Evolutionary conservation across 2,329 filamentous ascomycete genomes (phyloP).

Genomic region (Pseudofabraea citricarpa): DNA sequence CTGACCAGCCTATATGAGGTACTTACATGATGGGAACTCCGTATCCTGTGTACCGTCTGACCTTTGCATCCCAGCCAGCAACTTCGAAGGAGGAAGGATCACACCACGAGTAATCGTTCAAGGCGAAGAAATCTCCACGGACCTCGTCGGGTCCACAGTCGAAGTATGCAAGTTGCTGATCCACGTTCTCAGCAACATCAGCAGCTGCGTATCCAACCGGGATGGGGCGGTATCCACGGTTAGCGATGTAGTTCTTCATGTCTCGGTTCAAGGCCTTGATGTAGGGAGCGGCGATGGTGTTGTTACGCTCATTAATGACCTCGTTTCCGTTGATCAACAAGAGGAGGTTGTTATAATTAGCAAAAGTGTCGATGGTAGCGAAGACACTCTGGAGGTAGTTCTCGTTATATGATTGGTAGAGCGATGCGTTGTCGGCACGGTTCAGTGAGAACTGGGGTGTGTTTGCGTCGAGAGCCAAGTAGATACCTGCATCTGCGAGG

Average conservation of each 20-base stretch:
- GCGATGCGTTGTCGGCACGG: conserved; percentile 46
- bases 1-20: neutral
- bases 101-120: conserved; percentile 66
- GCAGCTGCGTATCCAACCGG: conserved; percentile 58
- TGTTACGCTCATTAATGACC: conserved; percentile 50
- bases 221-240: conserved; percentile 42
- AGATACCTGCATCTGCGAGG: conserved; percentile 66
- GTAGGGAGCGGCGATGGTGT: conserved; percentile 47
- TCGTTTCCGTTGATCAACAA: conserved; percentile 46
- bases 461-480: conserved; percentile 69
- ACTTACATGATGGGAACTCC: conserved; percentile 53
- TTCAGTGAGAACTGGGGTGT: conserved; percentile 68
- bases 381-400: conserved; percentile 68
- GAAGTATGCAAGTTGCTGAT: conserved; percentile 67
- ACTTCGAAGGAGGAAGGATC: conserved; percentile 51
- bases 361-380: conserved; percentile 64
- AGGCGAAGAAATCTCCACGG: conserved; percentile 62
- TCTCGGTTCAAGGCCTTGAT: conserved; percentile 56
- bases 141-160: conserved; percentile 66
- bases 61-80: conserved; percentile 67
- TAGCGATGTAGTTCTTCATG: conserved; percentile 47
- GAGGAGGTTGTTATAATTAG: conserved; percentile 62
- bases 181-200: conserved; percentile 64
- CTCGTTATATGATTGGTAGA: conserved; percentile 57
- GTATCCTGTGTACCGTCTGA: conserved; percentile 62